Evolutionary conservation across 2,329 filamentous ascomycete species (phyloP).

Genomic region (Sordariomycetes sp.): DNA sequence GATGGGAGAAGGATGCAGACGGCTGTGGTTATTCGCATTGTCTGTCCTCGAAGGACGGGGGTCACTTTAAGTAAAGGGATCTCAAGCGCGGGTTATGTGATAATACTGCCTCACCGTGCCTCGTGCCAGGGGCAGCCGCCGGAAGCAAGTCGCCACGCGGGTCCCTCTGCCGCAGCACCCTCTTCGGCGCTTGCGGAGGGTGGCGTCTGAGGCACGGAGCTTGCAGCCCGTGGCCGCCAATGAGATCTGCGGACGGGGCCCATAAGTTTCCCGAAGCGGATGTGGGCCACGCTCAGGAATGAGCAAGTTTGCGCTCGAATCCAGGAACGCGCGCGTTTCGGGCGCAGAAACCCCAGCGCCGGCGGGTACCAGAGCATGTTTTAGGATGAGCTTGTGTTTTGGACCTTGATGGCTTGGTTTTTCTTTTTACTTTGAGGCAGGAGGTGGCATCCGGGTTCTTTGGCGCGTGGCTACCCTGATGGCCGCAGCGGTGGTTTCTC

Average conservation of each 20-base stretch:
- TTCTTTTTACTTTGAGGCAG: background rate
- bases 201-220: background rate
- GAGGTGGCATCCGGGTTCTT: background rate
- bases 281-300: background rate
- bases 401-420: background rate
- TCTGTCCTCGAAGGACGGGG: too few relatives aligned
- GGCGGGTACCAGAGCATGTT: background rate
- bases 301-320: constrained; percentile 5
- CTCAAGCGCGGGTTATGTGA: too few relatives aligned
- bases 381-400: background rate
- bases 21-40: too few relatives aligned
- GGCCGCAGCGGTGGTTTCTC: background rate
- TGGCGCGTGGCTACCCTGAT: background rate
- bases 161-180: background rate
- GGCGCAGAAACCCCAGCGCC: background rate
- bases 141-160: background rate
- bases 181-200: background rate
- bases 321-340: background rate
- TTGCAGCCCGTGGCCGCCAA: background rate
- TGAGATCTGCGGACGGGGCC: background rate
- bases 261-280: background rate
- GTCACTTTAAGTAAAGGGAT: too few relatives aligned
- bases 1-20: too few relatives aligned
- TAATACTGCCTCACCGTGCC: background rate
- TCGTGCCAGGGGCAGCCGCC: background rate